These are phyloP conservation scores for Veloporphyrellus conicus DNA, from an alignment of 1,284 basidiomycete genomes.

Conservation along the genomic window DNA sequence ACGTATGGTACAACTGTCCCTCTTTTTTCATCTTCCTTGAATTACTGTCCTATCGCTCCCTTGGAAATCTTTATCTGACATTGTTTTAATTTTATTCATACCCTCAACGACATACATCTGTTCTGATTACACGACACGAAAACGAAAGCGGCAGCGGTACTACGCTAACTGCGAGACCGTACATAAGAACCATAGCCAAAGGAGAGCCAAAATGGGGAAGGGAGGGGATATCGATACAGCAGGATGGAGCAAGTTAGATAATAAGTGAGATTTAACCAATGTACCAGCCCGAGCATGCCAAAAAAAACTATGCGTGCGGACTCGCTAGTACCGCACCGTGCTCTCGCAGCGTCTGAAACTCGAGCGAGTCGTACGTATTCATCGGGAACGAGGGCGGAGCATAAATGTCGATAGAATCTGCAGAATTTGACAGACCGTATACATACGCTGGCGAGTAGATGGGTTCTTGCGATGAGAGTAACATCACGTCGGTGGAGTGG, in stretches of 20 bases:
- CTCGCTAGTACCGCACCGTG: slow-evolving; percentile 18
- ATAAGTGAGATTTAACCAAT: slow-evolving; percentile 20
- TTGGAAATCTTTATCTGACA: slow-evolving; percentile 1
- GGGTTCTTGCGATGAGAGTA: slow-evolving; percentile 20
- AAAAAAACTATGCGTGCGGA: slow-evolving; percentile 20
- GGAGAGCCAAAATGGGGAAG: neutral
- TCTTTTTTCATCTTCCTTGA: neutral
- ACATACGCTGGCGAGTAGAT: slow-evolving; percentile 19
- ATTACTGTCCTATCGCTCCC: neutral
- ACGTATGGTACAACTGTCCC: neutral
- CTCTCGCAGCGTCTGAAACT: slow-evolving; percentile 32
- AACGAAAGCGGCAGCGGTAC: slow-evolving; percentile 12
- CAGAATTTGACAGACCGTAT: slow-evolving; percentile 21
- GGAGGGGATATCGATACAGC: slow-evolving; percentile 27
- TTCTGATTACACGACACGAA: slow-evolving; percentile 10
- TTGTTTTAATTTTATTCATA: slow-evolving; percentile 19
- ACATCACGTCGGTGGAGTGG: slow-evolving; percentile 12
- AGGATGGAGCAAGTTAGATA: slow-evolving; percentile 19
- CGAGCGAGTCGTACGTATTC: slow-evolving; percentile 31
- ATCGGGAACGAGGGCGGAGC: slow-evolving; percentile 16
- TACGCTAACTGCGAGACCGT: slow-evolving; percentile 8
- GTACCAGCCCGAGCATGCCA: too few relatives aligned
- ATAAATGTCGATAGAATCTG: slow-evolving; percentile 20
- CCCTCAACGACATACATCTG: slow-evolving; percentile 26
- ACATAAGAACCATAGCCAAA: slow-evolving; percentile 8